A percentile compares a stretch with the other conserved stretches of the same genome.
These are phyloP conservation scores for Alternaria solani DNA, from an alignment of 2,329 filamentous ascomycete genomes.

Conservation along the genomic window DNA sequence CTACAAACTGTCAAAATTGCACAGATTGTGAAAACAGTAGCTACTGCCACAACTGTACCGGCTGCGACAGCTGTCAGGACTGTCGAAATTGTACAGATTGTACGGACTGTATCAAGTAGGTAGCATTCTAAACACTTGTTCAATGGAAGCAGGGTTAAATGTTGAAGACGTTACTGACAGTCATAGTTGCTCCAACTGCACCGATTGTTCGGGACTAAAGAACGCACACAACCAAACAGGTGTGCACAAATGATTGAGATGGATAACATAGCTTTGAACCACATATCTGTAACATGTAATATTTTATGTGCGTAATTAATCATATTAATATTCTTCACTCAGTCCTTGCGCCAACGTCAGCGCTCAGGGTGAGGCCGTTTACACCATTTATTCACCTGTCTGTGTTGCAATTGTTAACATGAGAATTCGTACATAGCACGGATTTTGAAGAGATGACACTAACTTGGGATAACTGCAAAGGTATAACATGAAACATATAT, in stretches of 20 bases:
- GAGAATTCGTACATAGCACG: too few relatives aligned
- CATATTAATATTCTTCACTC: background rate
- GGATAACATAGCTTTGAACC: background rate
- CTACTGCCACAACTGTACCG: constrained; percentile 8
- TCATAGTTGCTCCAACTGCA: constrained; percentile 15
- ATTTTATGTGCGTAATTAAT: background rate
- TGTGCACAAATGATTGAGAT: constrained; percentile 8
- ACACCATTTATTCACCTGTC: background rate
- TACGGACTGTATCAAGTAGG: constrained; percentile 6
- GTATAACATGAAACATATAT: background rate
- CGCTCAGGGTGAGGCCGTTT: background rate
- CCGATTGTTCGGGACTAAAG: constrained; percentile 15
- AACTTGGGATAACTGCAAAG: too few relatives aligned
- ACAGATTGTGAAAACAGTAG: constrained; percentile 1
- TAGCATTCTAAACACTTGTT: background rate
- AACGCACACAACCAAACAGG: constrained; percentile 12
- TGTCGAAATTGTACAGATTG: constrained; percentile 10
- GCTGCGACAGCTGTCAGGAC: constrained; percentile 3
- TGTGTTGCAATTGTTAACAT: too few relatives aligned
- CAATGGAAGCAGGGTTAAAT: background rate
- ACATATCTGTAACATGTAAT: background rate
- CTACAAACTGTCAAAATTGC: constrained; percentile 3
- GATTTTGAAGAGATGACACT: too few relatives aligned
- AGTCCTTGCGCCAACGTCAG: background rate
- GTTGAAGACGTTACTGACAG: background rate